Base-by-base conservation (phyloP, 2,329 filamentous ascomycete species). In the Xylaria arbuscula region DNA sequence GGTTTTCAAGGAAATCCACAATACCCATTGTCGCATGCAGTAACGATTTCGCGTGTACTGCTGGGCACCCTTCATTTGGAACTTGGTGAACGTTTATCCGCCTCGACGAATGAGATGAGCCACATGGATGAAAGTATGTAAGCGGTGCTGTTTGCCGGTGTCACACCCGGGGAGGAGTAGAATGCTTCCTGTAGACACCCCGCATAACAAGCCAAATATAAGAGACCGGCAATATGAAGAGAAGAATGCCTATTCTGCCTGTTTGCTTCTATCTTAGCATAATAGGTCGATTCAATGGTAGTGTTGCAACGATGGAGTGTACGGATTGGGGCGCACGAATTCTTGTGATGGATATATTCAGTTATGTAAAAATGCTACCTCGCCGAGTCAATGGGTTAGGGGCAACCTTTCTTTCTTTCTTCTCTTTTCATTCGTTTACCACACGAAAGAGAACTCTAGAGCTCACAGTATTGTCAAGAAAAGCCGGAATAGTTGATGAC, bases 111-210 rank as follows among this genome's bases (percentile, higher is more conserved):
- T 65, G 45, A 59, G 32, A 50, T 11, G 17, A 34, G 22, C n/a
- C 32, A 22, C 34, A 42, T 40, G 34, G 32, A 58, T 45, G 47
- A n/a, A 15, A 22, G 50, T 24, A 40, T 53, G 51, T 45, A 34
- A 7, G 15, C 8, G 11, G 2, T 34, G 62, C 19, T 34, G 53
- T 65, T 65, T 65, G 34, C 62, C 62, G 51, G 62, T 19, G 55
- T 53, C 55, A 53, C 22, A 65, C 24, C 62, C 62, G 55, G 15
- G 47, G 48, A 28, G 47, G 36, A 50, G 48, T 63, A 48, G 42
- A 50, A n/a, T 24, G 57, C 57, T 32, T n/a, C 42, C 45, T 38
- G n/a, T 50, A 60, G 19, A 24, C 45, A 60, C 32, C n/a, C 47
- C 32, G 19, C 47, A 19, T 24, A n/a, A 15, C 45, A 50, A 38